phyloP scores from a whole-genome alignment of 2,329 filamentous ascomycete species.

The Pezicula carpinea region DNA sequence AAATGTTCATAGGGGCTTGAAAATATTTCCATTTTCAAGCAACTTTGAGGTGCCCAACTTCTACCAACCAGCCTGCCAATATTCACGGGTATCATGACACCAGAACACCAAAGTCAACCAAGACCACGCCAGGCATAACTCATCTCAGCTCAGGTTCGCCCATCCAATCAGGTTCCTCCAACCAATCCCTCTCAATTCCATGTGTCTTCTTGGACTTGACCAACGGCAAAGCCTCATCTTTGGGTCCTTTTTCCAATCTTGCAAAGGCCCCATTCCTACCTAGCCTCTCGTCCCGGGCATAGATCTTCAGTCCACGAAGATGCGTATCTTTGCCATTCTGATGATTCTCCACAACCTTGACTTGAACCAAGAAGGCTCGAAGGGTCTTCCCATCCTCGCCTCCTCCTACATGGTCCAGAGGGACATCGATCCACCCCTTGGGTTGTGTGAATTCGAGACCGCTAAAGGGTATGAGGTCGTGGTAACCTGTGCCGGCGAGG shows the following conservation, averaged over 20 bases:
- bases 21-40: too few species aligned
- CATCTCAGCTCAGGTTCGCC: conserved; percentile 28
- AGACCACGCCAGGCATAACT: conserved; percentile 2
- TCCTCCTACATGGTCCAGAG: conserved; percentile 55
- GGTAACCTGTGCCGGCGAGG: conserved; percentile 82
- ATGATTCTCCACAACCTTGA: conserved; percentile 91
- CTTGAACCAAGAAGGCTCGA: conserved; percentile 83
- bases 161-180: conserved; percentile 29
- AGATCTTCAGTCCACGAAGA: conserved; percentile 87
- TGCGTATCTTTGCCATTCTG: conserved; percentile 99
- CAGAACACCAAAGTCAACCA: background rate
- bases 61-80: too few species aligned
- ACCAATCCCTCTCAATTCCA: conserved; percentile 14
- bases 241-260: conserved; percentile 7
- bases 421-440: conserved; percentile 86
- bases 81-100: background rate
- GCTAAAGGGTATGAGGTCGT: conserved; percentile 85
- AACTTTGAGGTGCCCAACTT: too few species aligned
- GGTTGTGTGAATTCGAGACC: conserved; percentile 75
- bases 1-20: too few species aligned
- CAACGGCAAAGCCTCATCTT: conserved; percentile 2
- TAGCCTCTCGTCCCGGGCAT: conserved; percentile 36
- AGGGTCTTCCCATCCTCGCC: conserved; percentile 67
- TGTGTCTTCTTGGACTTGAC: conserved; percentile 5
- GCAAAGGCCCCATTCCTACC: conserved; percentile 11